phyloP scores from a whole-genome alignment of 2,329 filamentous ascomycete species.

The Hymenoscyphus fructigenus region DNA sequence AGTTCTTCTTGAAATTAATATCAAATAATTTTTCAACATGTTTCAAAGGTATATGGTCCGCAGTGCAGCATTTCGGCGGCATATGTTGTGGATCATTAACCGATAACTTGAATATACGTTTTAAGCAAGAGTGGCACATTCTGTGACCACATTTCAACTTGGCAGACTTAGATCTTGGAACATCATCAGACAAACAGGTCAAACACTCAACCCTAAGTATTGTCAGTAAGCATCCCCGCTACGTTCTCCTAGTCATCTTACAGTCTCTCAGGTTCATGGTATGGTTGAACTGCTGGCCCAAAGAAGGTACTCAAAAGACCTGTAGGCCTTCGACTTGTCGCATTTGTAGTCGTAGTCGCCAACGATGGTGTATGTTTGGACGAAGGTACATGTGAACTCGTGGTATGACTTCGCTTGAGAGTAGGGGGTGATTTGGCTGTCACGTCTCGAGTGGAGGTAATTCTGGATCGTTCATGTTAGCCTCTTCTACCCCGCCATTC shows the following conservation, averaged over 20 bases:
- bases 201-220: conserved; percentile 65
- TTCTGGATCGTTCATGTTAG: conserved; percentile 18
- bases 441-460: conserved; percentile 19
- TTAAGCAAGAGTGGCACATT: conserved; percentile 78
- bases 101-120: conserved; percentile 71
- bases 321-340: conserved; percentile 20
- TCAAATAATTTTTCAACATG: conserved; percentile 77
- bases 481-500: background rate
- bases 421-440: conserved; percentile 19
- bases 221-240: conserved; percentile 17
- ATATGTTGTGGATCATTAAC: conserved; percentile 76
- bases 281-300: conserved; percentile 18
- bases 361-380: conserved; percentile 19
- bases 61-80: conserved; percentile 79
- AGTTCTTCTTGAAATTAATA: conserved; percentile 69
- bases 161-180: conserved; percentile 61
- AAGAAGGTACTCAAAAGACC: conserved; percentile 30
- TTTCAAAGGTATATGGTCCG: conserved; percentile 70
- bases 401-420: conserved; percentile 30
- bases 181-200: conserved; percentile 67
- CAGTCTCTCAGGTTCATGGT: conserved; percentile 32
- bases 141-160: conserved; percentile 76
- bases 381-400: conserved; percentile 24
- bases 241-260: conserved; percentile 17
- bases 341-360: conserved; percentile 20